Percentiles rank a stretch among this genome's conserved stretches.
These are phyloP conservation scores for Solanum hybrid DNA, from an alignment of 305 asterid species.

Conservation along the genomic window DNA sequence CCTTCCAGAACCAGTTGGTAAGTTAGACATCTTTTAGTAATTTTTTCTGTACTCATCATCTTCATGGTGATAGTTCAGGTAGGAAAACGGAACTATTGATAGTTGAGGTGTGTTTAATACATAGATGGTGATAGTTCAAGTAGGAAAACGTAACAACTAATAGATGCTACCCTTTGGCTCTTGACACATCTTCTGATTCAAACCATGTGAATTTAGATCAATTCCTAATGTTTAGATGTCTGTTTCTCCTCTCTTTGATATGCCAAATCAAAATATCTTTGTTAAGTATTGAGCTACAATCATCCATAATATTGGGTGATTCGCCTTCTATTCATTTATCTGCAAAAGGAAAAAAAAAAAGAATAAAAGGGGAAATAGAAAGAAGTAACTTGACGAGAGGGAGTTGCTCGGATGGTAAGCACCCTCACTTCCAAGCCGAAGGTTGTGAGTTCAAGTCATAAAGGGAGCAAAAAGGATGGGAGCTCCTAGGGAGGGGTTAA, in stretches of 20 bases:
- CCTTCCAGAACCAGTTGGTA: constrained; percentile 90
- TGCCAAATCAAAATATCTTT: neutral
- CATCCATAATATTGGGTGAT: neutral
- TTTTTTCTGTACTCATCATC: neutral
- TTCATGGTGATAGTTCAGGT: neutral
- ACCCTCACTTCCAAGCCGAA: neutral
- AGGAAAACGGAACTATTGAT: neutral
- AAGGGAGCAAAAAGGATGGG: no score
- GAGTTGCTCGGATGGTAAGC: neutral
- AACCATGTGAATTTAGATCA: neutral
- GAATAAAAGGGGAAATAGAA: neutral
- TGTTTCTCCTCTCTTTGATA: neutral
- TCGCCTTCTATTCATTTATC: neutral
- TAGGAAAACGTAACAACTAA: neutral
- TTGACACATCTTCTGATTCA: neutral
- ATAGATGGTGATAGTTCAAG: neutral
- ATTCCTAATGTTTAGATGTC: neutral
- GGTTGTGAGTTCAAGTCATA: no score
- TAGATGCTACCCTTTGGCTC: neutral
- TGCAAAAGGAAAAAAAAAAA: neutral
- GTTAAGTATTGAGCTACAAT: neutral
- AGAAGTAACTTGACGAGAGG: neutral
- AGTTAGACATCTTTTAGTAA: constrained; percentile 8
- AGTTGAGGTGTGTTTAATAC: neutral
- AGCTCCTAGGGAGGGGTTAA: no score